Evolutionary conservation across 805 yeast genomes (phyloP).

Genomic region (Cyberlindnera nakhonratchasimensis): DNA sequence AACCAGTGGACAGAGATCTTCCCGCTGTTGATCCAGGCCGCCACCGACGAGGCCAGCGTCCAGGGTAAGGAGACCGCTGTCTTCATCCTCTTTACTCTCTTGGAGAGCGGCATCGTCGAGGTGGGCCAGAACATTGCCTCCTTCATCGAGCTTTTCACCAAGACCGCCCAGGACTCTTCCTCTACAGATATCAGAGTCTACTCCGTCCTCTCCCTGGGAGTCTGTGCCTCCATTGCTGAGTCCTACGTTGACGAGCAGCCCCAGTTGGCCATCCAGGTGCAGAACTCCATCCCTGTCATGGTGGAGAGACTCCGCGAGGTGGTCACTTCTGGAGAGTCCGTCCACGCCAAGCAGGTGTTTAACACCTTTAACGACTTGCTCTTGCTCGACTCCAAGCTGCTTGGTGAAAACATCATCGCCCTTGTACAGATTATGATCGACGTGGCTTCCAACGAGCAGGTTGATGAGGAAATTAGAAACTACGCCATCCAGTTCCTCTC

Average conservation of each 20-base stretch:
- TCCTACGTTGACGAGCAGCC: constrained; percentile 49
- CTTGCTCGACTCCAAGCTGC: constrained; percentile 68
- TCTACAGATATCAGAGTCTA: constrained; percentile 77
- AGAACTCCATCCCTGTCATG: constrained; percentile 70
- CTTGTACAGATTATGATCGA: constrained; percentile 73
- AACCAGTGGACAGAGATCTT: constrained; percentile 75
- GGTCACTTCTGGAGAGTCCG: constrained; percentile 66
- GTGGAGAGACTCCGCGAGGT: constrained; percentile 76
- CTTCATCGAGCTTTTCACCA: constrained; percentile 66
- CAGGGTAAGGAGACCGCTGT: constrained; percentile 78
- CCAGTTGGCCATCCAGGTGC: constrained; percentile 49
- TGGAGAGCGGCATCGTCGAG: constrained; percentile 65
- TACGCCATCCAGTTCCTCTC: constrained; percentile 83
- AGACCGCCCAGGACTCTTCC: constrained; percentile 56
- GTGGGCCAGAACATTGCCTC: constrained; percentile 58
- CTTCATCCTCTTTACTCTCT: constrained; percentile 69
- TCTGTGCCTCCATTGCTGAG: constrained; percentile 64
- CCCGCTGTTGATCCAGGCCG: constrained; percentile 65
- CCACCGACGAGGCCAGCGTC: constrained; percentile 45
- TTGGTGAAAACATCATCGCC: constrained; percentile 69
- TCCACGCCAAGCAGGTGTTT: constrained; percentile 69
- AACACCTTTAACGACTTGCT: constrained; percentile 80
- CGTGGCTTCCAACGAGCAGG: constrained; percentile 58
- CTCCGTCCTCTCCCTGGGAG: constrained; percentile 73
- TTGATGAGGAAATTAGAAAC: constrained; percentile 79